Conservation (phyloP, 768 basidiomycete species). For the Phanerochaete sordida region DNA sequence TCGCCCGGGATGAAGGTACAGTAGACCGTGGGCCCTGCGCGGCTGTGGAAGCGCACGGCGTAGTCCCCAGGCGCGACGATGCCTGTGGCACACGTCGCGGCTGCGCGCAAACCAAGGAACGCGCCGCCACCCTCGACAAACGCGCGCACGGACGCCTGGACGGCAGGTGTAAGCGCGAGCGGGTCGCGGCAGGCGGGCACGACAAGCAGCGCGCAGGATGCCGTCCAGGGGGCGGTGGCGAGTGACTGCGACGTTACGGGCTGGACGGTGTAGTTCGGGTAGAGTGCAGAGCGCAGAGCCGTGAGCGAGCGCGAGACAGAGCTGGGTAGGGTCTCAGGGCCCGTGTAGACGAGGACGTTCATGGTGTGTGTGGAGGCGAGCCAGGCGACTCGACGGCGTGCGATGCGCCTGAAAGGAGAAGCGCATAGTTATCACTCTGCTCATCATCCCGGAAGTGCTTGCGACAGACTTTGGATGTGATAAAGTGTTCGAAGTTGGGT, state of each 20-base stretch:
- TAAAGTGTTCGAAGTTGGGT: no score
- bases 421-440: background rate
- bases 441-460: background rate
- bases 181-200: conserved; percentile 58
- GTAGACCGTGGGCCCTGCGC: conserved; percentile 10
- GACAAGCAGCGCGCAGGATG: conserved; percentile 74
- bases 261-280: conserved; percentile 78
- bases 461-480: background rate
- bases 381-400: background rate
- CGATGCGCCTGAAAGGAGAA: background rate
- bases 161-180: conserved; percentile 23
- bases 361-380: conserved; percentile 16
- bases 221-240: conserved; percentile 70
- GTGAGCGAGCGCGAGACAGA: conserved; percentile 28
- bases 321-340: conserved; percentile 37
- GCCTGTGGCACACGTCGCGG: conserved; percentile 44
- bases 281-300: conserved; percentile 52
- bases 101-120: conserved; percentile 65
- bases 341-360: conserved; percentile 46
- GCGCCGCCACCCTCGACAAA: conserved; percentile 69
- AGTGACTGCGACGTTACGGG: conserved; percentile 56
- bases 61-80: background rate
- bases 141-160: conserved; percentile 45
- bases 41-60: conserved; percentile 8
- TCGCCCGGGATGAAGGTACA: conserved; percentile 5